These are phyloP conservation scores for Trametes elegans DNA, from an alignment of 768 basidiomycete species.

Conservation along the genomic window DNA sequence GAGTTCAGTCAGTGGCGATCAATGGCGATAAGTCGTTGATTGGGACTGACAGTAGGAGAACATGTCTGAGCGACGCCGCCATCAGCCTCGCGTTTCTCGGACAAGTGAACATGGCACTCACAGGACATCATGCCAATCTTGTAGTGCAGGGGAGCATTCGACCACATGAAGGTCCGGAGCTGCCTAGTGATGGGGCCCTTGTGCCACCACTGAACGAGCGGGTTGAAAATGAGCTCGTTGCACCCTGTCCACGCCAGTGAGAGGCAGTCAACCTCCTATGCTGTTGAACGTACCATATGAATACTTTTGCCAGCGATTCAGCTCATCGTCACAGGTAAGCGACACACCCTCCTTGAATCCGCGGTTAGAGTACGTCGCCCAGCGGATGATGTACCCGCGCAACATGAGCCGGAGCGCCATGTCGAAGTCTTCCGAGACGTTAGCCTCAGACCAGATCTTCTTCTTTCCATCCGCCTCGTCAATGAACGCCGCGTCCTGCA, in stretches of 20 bases:
- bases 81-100: background rate
- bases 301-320: conserved; percentile 93
- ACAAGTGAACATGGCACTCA: conserved; percentile 34
- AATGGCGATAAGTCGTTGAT: no score
- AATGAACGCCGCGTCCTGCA: conserved; percentile 81
- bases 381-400: conserved; percentile 72
- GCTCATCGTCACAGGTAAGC: conserved; percentile 84
- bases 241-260: conserved; percentile 58
- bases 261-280: background rate
- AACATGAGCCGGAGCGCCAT: conserved; percentile 68
- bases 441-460: conserved; percentile 82
- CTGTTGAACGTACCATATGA: conserved; percentile 53
- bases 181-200: conserved; percentile 83
- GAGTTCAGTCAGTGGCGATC: background rate
- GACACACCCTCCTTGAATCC: conserved; percentile 93
- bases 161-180: conserved; percentile 76
- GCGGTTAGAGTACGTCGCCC: conserved; percentile 83
- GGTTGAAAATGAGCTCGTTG: conserved; percentile 84
- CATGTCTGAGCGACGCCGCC: conserved; percentile 33
- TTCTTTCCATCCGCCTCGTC: conserved; percentile 60
- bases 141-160: conserved; percentile 74
- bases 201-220: conserved; percentile 72
- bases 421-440: conserved; percentile 83
- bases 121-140: conserved; percentile 79
- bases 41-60: conserved; percentile 42